phyloP scores from a whole-genome alignment of 495 filamentous ascomycete genomes.

The Glutinoglossum americanum region DNA sequence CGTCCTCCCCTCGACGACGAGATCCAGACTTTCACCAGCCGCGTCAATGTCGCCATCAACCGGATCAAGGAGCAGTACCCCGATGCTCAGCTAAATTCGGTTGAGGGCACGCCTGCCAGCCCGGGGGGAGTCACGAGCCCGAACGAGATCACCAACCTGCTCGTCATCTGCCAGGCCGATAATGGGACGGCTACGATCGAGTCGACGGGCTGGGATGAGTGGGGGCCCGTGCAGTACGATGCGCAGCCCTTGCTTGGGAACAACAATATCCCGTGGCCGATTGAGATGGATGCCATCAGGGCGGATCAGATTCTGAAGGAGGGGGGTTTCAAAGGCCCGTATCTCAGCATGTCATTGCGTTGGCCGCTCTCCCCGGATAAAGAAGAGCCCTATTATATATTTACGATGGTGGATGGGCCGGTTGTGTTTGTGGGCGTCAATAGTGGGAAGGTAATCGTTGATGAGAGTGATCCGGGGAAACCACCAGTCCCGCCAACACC shows the following conservation, averaged over 20 bases:
- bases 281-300: slow-evolving; percentile 6
- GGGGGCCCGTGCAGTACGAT: not conserved
- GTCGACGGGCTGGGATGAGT: not conserved
- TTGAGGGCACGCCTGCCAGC: too few species aligned
- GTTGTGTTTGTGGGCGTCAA: not conserved
- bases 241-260: not conserved
- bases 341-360: not conserved
- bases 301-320: slow-evolving; percentile 1
- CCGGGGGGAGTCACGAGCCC: not conserved
- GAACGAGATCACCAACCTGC: not conserved
- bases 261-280: slow-evolving; percentile 2
- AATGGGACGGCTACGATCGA: not conserved
- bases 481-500: too few species aligned
- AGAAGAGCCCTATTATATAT: slow-evolving; percentile 7
- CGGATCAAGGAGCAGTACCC: slow-evolving; percentile 3
- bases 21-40: slow-evolving; percentile 2
- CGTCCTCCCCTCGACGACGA: not conserved
- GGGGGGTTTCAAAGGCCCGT: slow-evolving; percentile 2
- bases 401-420: slow-evolving; percentile 3
- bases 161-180: not conserved
- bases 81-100: not conserved
- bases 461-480: too few species aligned
- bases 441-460: too few species aligned
- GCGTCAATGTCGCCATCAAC: slow-evolving; percentile 4
- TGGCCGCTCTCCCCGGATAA: not conserved